Evolutionary conservation across 1,284 basidiomycete genomes (phyloP), one percentile per base, ranked within the genome.

Genomic region (Papiliotrema fonsecae): DNA sequence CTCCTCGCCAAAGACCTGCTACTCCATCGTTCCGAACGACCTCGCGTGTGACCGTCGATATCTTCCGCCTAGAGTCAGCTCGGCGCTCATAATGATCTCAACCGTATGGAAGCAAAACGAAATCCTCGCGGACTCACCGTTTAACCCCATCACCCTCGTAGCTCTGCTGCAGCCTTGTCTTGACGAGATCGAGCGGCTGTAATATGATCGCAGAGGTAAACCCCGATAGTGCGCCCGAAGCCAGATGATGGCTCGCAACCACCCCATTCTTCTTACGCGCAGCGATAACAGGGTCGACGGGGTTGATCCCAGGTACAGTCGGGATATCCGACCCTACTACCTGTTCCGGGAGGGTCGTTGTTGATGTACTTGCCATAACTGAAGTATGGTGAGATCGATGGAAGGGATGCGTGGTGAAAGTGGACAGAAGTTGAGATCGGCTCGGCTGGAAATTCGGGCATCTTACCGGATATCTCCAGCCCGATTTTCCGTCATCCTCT

Each of bases 111-210:
- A 34, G n/a, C 4, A 4, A 42, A 26, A 30, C 36, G 21, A 31
- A 14, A 42, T 10, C 9, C n/a, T 27, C 2, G n/a, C n/a, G 16
- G 11, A 49, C 56, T 21, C 39, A 64, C 65, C 64, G 51, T 46
- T 60, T 61, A 2, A 49, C 42, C 24, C 58, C 51, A 37, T 41
- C 52, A 24, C 52, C 61, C 25, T 54, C 58, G 39, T 64, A 60
- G 14, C 58, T 67, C 70, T 92, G 87, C 69, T 93, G 88, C 54
- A 92, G 67, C 36, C 89, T 81, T 18, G 90, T 94, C 75, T 93
- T 93, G 62, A 94, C 73, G 27, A 93, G 76, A 72, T 93, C 90
- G 57, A 93, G 58, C 1, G 74, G 74, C 55, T 75, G 74, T 2
- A 75, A 60, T 4, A 61, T 61, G 9, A 75, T 61, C 0, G 73